Conservation (phyloP, 495 filamentous ascomycete species). For the Podospora australis region DNA sequence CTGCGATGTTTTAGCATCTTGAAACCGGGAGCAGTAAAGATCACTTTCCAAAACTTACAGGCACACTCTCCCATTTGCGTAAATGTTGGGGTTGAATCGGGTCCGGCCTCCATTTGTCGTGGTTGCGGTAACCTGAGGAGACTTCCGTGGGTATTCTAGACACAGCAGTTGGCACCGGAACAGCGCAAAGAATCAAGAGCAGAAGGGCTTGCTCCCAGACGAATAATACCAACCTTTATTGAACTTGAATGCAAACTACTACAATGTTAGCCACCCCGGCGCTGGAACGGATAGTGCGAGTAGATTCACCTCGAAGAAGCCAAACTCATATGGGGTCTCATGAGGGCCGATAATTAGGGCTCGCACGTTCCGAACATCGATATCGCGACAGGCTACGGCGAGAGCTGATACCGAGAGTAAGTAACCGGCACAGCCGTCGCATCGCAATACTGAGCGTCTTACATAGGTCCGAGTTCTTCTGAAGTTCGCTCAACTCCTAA, state of each 20-base stretch:
- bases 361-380: slow-evolving; percentile 79
- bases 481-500: slow-evolving; percentile 78
- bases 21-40: not conserved
- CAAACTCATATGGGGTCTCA: slow-evolving; percentile 93
- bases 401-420: slow-evolving; percentile 69
- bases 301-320: slow-evolving; percentile 77
- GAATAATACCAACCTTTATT: slow-evolving; percentile 49
- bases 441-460: slow-evolving; percentile 27
- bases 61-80: slow-evolving; percentile 84
- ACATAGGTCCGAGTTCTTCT: slow-evolving; percentile 78
- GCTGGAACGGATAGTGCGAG: not conserved
- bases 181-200: too few species aligned
- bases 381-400: slow-evolving; percentile 77
- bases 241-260: slow-evolving; percentile 61
- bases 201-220: not conserved
- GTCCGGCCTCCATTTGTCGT: slow-evolving; percentile 84
- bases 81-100: slow-evolving; percentile 97
- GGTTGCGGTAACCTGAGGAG: slow-evolving; percentile 64
- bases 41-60: slow-evolving; percentile 51
- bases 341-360: slow-evolving; percentile 90
- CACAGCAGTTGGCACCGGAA: not conserved
- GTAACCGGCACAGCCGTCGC: too few species aligned
- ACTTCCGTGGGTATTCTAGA: slow-evolving; percentile 79
- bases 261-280: slow-evolving; percentile 17
- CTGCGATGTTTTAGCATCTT: slow-evolving; percentile 37